These are phyloP conservation scores for Penicillium soppii DNA, from an alignment of 495 filamentous ascomycete species.

Conservation along the genomic window DNA sequence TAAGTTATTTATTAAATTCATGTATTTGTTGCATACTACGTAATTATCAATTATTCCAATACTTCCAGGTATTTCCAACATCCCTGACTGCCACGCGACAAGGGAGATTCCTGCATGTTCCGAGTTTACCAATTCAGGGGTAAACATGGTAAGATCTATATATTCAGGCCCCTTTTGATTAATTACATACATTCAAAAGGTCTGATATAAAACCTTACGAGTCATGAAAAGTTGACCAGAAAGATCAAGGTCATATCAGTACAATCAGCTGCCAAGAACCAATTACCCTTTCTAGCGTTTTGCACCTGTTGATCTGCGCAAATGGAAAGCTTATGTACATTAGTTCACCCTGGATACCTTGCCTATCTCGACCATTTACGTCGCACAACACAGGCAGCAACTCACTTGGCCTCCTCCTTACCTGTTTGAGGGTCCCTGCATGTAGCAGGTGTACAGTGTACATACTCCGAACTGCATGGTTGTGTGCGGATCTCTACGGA, in stretches of 20 bases:
- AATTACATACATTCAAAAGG: not conserved
- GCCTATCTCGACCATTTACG: not conserved
- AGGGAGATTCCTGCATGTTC: slow-evolving; percentile 12
- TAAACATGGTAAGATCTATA: not conserved
- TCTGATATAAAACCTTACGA: slow-evolving; percentile 1
- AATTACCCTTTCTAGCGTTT: not conserved
- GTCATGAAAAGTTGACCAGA: slow-evolving; percentile 2
- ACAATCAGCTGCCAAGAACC: not conserved
- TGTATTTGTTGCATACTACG: not conserved
- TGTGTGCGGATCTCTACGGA: slow-evolving; percentile 8
- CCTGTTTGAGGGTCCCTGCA: slow-evolving; percentile 9
- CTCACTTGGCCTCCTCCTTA: not conserved
- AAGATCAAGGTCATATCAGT: not conserved
- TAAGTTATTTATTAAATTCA: not conserved
- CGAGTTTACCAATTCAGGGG: not conserved
- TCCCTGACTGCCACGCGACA: slow-evolving; percentile 35
- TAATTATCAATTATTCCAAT: no score
- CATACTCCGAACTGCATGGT: slow-evolving; percentile 8
- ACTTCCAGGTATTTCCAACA: no score
- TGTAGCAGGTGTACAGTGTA: not conserved
- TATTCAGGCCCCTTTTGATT: no score
- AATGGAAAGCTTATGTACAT: slow-evolving; percentile 1
- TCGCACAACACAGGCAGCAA: not conserved
- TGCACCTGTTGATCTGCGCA: not conserved
- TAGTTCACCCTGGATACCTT: not conserved